A percentile compares a stretch with the other conserved stretches of the same genome.
Evolutionary conservation across 2,329 filamentous ascomycete genomes (phyloP).

Genomic region (Penicillium corylophilum): DNA sequence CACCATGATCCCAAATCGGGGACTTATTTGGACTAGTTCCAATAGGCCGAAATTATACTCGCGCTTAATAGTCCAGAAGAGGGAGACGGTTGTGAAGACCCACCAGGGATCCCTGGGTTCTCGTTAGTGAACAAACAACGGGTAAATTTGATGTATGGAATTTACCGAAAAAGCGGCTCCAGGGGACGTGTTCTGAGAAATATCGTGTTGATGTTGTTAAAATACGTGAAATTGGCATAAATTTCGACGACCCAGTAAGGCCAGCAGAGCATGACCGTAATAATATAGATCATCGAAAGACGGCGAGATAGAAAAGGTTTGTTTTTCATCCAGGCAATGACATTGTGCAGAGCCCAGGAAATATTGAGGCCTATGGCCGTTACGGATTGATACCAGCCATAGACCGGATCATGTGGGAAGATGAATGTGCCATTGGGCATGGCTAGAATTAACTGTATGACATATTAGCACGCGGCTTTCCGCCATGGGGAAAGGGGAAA

Average conservation of each 20-base stretch:
- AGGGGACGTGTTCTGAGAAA: conserved; percentile 58
- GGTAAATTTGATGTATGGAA: background rate
- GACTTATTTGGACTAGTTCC: conserved; percentile 61
- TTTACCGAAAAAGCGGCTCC: conserved; percentile 59
- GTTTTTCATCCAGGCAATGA: conserved; percentile 68
- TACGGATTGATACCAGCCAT: conserved; percentile 64
- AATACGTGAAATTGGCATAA: conserved; percentile 65
- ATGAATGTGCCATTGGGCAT: conserved; percentile 60
- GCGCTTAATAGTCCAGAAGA: conserved; percentile 64
- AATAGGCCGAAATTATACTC: conserved; percentile 59
- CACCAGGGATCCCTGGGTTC: conserved; percentile 62
- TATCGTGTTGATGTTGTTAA: conserved; percentile 55
- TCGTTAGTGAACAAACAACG: background rate
- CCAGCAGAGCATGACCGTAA: conserved; percentile 58
- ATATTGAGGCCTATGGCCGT: conserved; percentile 61
- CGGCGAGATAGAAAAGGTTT: conserved; percentile 56
- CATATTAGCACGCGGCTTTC: background rate
- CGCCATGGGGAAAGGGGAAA: background rate
- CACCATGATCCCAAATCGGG: conserved; percentile 64
- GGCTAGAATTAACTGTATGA: conserved; percentile 52
- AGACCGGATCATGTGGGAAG: conserved; percentile 55
- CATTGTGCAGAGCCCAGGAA: conserved; percentile 65
- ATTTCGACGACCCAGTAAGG: conserved; percentile 67
- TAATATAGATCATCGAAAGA: conserved; percentile 57
- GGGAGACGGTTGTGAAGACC: conserved; percentile 60